A percentile compares a stretch with the other conserved stretches of the same genome.
These are phyloP conservation scores for Wallacemonas sp. DNA, from an alignment of 208 protist genomes.

Conservation along the genomic window DNA sequence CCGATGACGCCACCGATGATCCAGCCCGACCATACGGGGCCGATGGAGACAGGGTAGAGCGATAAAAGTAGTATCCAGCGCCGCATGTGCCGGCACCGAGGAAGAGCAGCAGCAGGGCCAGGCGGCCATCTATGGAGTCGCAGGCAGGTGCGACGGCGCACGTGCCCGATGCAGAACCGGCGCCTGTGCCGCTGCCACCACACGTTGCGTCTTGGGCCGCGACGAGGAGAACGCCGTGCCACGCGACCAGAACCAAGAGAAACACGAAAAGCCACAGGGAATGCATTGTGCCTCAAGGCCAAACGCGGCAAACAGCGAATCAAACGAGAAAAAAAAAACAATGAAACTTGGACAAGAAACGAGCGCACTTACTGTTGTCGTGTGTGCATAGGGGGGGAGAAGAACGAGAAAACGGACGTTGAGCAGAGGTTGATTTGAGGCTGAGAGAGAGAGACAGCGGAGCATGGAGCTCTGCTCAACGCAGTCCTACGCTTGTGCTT, in stretches of 20 bases:
- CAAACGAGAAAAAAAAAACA: no score
- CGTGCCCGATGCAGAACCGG: neutral
- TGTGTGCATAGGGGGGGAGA: neutral
- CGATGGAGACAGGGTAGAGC: neutral
- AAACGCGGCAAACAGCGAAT: no score
- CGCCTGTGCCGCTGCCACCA: neutral
- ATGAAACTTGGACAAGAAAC: neutral
- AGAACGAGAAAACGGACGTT: neutral
- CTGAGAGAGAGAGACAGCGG: no score
- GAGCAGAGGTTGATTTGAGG: neutral
- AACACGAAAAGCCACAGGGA: neutral
- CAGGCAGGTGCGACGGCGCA: neutral
- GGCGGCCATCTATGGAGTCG: constrained; percentile 3
- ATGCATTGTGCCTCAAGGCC: no score
- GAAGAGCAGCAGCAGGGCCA: neutral
- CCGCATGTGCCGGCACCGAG: neutral
- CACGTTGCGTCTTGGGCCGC: no score
- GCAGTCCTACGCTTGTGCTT: no score
- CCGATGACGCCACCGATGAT: no score
- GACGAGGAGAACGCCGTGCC: no score
- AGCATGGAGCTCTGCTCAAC: no score
- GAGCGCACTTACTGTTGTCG: no score
- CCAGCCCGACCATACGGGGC: neutral
- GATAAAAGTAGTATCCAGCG: constrained; percentile 6
- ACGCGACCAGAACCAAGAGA: neutral